Conservation (phyloP, 2,329 filamentous ascomycete genomes). For the Boeremia exigua region DNA sequence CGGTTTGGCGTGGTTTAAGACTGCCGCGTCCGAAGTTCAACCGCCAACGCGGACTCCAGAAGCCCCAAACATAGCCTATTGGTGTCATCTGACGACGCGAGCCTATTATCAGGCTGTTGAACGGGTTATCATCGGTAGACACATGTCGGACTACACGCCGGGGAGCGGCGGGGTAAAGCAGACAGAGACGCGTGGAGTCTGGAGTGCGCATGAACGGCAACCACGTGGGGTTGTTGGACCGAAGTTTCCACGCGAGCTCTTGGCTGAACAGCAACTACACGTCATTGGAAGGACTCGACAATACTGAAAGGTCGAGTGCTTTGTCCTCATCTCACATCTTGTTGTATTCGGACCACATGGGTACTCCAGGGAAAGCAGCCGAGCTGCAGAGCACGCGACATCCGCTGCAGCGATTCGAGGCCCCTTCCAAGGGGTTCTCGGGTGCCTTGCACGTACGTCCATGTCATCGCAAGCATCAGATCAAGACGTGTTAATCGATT, state of each 20-base stretch:
- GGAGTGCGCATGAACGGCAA: neutral
- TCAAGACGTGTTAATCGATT: neutral
- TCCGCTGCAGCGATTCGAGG: conserved; percentile 68
- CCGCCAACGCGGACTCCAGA: conserved; percentile 5
- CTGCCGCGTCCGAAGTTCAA: conserved; percentile 13
- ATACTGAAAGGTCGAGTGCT: neutral
- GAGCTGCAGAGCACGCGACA: conserved; percentile 53
- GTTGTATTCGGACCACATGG: conserved; percentile 18
- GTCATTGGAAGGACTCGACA: neutral
- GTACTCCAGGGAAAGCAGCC: conserved; percentile 23
- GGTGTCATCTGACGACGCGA: conserved; percentile 6
- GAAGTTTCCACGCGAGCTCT: neutral
- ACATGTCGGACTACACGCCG: neutral
- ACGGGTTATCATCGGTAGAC: neutral
- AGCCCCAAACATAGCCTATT: conserved; percentile 5
- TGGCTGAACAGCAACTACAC: conserved; percentile 9
- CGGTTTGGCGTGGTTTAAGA: neutral
- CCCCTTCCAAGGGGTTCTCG: conserved; percentile 69
- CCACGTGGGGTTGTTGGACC: conserved; percentile 5
- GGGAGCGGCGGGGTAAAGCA: neutral
- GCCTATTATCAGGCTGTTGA: neutral
- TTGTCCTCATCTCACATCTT: neutral
- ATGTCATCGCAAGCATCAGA: neutral
- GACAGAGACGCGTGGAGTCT: neutral
- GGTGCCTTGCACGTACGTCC: conserved; percentile 63